Conservation (phyloP, 164 flowering plant species). For the Annona squamosa region DNA sequence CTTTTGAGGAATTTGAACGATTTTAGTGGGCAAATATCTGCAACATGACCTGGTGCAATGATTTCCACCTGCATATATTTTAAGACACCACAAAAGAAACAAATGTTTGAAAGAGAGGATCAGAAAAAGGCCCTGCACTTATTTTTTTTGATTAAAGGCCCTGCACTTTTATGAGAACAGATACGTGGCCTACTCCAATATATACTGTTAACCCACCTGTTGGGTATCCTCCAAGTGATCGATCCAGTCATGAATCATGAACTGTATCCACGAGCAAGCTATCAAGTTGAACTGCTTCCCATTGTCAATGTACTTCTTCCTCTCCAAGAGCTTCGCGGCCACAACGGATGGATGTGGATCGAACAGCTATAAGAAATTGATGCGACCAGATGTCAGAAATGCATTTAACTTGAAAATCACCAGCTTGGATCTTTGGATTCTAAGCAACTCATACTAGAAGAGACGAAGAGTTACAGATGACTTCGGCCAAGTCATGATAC, state of each 20-base stretch:
- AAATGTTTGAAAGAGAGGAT: no score
- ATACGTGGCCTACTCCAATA: not conserved
- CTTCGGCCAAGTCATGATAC: no score
- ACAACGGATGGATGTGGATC: conserved; percentile 44
- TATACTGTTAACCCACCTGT: conserved; percentile 18
- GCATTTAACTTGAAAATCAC: no score
- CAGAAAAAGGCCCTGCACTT: no score
- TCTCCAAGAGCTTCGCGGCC: conserved; percentile 37
- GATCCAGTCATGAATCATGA: conserved; percentile 59
- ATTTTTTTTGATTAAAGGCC: no score
- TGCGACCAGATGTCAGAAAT: no score
- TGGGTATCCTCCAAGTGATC: conserved; percentile 50
- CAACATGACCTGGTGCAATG: not conserved
- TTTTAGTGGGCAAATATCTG: not conserved
- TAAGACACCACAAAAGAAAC: no score
- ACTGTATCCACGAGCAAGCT: conserved; percentile 50
- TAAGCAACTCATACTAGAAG: no score
- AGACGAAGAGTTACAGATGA: no score
- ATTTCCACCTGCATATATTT: not conserved
- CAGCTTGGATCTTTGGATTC: no score
- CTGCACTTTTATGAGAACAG: no score
- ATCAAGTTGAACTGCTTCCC: conserved; percentile 49
- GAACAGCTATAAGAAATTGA: conserved; percentile 23
- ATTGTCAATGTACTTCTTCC: conserved; percentile 35
- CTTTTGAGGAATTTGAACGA: not conserved